Evolutionary conservation across 495 filamentous ascomycete genomes (phyloP), one percentile per base, ranked within the genome.

Genomic region (Pyrenula massariospora): DNA sequence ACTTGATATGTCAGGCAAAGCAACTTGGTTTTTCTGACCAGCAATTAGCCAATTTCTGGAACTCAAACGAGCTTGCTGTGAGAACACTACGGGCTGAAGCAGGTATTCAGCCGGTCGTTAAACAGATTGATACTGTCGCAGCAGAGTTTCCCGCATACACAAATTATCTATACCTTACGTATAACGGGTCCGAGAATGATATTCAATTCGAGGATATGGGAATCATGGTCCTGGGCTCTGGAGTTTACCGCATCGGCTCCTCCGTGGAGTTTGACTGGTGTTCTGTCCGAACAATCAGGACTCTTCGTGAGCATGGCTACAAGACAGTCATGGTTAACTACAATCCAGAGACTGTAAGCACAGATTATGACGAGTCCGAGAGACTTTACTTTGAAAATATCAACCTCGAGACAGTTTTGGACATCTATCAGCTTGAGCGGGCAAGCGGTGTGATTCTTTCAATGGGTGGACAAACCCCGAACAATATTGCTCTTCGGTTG

Each of bases 201-300:
- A 74, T 97, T 55, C 66, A 63, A 11, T 96, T 97, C 60, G 74
- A 88, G 24, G 93, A 98, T 63, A 82, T 88, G 57, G 93, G 93
- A 66, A 83, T 86, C 50, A 98, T 97, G 91, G 93, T 98, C 5
- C 76, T 98, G 21, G 93, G 93, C 12, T 97, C 93, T 15, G 93
- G 93, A 68, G 93, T 98, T 21, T 98, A 98, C 74, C 83, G 93
- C 60, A 98, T 98, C 62, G 93, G 93, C 51, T 96, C 91, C 0
- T 96, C 91, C 0, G 93, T 98, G 54, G 93, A 98, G 66, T 98
- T 98, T 67, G 93, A 98, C 68, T 98, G 93, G 93, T 98, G 93
- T 68, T 95, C 93, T n/a, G 93, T 98, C 31, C 80, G 92, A 54
- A 89, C 92, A 3, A 92, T 98, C 57, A 86, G 93, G 56, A 98